Evolutionary conservation across 768 basidiomycete species (phyloP).

Genomic region (Kwoniella dendrophila): DNA sequence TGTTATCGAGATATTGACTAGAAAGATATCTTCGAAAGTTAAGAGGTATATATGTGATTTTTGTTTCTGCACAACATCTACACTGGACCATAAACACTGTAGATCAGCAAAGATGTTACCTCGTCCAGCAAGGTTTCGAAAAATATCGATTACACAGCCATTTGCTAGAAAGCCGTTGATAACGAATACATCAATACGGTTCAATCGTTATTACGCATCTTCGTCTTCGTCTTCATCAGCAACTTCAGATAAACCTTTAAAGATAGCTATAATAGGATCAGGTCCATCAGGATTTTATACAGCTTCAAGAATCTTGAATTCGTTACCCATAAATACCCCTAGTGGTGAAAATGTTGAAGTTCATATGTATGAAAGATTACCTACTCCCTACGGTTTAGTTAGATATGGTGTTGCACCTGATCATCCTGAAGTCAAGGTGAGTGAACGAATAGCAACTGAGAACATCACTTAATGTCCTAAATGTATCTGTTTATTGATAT

Average conservation of each 20-base stretch:
- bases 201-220: background rate
- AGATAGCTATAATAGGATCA: slow-evolving; percentile 87
- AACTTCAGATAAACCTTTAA: slow-evolving; percentile 57
- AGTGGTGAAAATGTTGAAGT: slow-evolving; percentile 61
- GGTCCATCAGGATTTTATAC: slow-evolving; percentile 98
- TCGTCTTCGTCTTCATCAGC: background rate
- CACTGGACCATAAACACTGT: too few relatives aligned
- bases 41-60: too few relatives aligned
- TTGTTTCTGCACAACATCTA: too few relatives aligned
- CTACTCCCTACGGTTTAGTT: slow-evolving; percentile 92
- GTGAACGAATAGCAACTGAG: too few relatives aligned
- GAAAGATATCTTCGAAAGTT: background rate
- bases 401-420: slow-evolving; percentile 97
- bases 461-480: background rate
- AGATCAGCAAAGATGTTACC: slow-evolving; percentile 12
- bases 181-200: background rate
- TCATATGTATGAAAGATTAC: slow-evolving; percentile 88
- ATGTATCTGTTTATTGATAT: background rate
- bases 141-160: background rate
- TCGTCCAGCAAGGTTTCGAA: slow-evolving; percentile 22
- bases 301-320: slow-evolving; percentile 77
- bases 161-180: background rate
- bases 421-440: slow-evolving; percentile 95
- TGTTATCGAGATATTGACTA: background rate
- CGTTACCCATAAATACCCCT: slow-evolving; percentile 59